Base-by-base conservation (phyloP, 2,329 filamentous ascomycete species). In the Penicillium sp. region DNA sequence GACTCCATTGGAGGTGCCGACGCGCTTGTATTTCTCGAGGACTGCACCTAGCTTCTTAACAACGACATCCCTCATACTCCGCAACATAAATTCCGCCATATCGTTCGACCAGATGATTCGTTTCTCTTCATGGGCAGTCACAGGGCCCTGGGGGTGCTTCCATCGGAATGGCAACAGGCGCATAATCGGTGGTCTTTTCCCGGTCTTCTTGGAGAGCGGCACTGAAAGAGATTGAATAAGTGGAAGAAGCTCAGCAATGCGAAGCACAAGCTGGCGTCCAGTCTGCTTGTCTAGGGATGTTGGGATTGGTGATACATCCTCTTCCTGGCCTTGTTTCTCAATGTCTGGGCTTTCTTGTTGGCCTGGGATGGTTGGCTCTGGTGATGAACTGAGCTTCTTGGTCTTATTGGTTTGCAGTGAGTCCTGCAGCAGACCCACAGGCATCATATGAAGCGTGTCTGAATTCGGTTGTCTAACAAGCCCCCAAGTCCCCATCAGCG, bases 31-130 rank as follows among this genome's bases (percentile, higher is more conserved):
- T 41, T 53, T 53, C 40, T 70, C 48, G 62, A 61, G 68, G 21
- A 60, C 68, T 57, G 68, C 74, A 39, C 70, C 68, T 44, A 82
- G 59, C n/a, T 70, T 68, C 50, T 70, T 72, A 8, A 72, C 46
- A 0, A 73, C 68, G 10, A 73, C 67, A 44, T 66, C 70, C 21
- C 72, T 71, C 67, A 81, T 68, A 45, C 73, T 59, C 7, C 60
- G 62, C 0, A 78, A 60, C 4, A 81, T 63, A 45, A 79, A 72
- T 3, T 72, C 68, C 4, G 77, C 66, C 75, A 82, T 81, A 63
- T 82, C 78, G 49, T 76, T 66, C 15, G 78, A 72, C 79, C 79
- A 82, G 1, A 78, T 67, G 13, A 79, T 52, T 5, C 67, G 65
- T 29, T 64, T 68, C 23, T 72, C 56, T 13, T 73, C 64, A 2